Evolutionary conservation across 169 alveolate species (phyloP), one percentile per base, ranked within the genome.

Genomic region (Plasmodium reichenowi): DNA sequence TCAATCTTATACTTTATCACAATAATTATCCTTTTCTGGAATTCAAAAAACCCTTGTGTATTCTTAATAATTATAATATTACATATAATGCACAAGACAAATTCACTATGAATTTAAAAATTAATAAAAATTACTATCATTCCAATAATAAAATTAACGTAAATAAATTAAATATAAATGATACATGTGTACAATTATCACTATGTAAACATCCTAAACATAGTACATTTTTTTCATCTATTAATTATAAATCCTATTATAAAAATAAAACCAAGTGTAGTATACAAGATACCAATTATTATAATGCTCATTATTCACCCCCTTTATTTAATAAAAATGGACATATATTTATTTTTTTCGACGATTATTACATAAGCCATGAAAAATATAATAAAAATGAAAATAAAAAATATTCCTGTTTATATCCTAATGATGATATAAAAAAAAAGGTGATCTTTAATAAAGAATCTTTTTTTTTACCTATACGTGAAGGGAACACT

Each of bases 151-250:
- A 74, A 26, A 20, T 6, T 58, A 5, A 38, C 9, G 9, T 38
- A 38, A 38, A 38, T 38, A 38, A 38, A 6, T 38, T 38, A 38
- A 38, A 38, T 38, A 38, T 38, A 38, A 38, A 62, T 43, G 8
- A 45, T 32, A 68, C 91, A n/a, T 29, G 10, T 68, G 63, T 83
- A 22, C 74, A 83, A 20, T 32, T 83, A 13, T 83, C 91, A 20
- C 68, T 60, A 62, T 71, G 47, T 38, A 83, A 26, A 56, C 91
- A 83, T 72, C 91, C 91, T 24, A 67, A 56, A 58, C 20, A 83
- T 38, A 70, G 85, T 50, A 70, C 62, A 20, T 83, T 83, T 7
- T 68, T 68, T 5, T 15, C 70, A 15, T 38, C 54, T 48, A 6
- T 10, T 8, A 68, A 56, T 20, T 83, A 83, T 71, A 83, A 29